These are phyloP conservation scores for Coemansia sp. DNA, from an alignment of 192 early-diverging fungal genomes.

Conservation along the genomic window DNA sequence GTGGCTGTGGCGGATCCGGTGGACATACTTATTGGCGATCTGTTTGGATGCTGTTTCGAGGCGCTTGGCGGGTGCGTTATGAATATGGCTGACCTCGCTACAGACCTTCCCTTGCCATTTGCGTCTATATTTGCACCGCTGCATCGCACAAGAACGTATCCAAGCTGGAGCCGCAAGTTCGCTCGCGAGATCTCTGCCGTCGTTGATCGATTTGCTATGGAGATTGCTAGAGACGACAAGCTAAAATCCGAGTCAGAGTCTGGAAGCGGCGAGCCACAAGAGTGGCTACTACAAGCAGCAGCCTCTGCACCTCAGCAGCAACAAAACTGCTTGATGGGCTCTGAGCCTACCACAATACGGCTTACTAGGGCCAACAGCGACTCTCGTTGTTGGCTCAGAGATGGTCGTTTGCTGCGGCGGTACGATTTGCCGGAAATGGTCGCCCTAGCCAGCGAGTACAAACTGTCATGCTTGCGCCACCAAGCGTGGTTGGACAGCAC, in stretches of 20 bases:
- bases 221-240: background rate
- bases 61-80: slow-evolving; percentile 46
- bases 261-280: background rate
- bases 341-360: background rate
- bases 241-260: background rate
- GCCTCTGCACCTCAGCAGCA: background rate
- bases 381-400: slow-evolving; percentile 25
- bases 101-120: slow-evolving; percentile 18
- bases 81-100: slow-evolving; percentile 13
- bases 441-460: slow-evolving; percentile 25
- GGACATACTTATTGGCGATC: slow-evolving; percentile 25
- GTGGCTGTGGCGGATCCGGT: slow-evolving; percentile 21
- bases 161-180: slow-evolving; percentile 55
- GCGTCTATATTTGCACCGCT: slow-evolving; percentile 10
- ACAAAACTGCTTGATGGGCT: background rate
- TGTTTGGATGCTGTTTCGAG: slow-evolving; percentile 44
- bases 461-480: background rate
- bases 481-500: background rate
- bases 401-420: slow-evolving; percentile 30
- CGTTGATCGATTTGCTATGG: slow-evolving; percentile 16
- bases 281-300: background rate
- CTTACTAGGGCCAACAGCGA: background rate
- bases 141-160: slow-evolving; percentile 38
- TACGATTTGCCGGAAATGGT: slow-evolving; percentile 52
- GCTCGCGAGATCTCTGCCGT: slow-evolving; percentile 50